phyloP scores from a whole-genome alignment of 257 asterid species.

The Penstemon barbatus region DNA sequence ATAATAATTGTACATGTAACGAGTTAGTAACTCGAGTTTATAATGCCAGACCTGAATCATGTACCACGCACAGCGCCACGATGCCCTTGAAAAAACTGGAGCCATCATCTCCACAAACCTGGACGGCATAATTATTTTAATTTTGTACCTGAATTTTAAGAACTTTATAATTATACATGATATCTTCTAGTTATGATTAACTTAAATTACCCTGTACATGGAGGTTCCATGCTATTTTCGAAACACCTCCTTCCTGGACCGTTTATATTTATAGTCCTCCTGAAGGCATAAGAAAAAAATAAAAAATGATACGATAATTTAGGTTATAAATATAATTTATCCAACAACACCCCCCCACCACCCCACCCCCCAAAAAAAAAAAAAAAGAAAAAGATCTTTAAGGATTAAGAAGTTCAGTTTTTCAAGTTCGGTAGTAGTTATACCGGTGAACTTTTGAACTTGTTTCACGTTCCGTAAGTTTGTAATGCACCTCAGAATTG shows the following conservation, averaged over 20 bases:
- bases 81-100: constrained; percentile 68
- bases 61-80: constrained; percentile 80
- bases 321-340: background rate
- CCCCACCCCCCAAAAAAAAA: too few species aligned
- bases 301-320: background rate
- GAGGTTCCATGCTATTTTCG: constrained; percentile 55
- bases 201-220: constrained; percentile 63
- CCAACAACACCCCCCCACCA: background rate
- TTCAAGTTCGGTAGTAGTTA: too few species aligned
- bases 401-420: too few species aligned
- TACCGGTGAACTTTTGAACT: constrained; percentile 67
- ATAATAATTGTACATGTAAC: background rate
- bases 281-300: constrained; percentile 25
- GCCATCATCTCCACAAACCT: constrained; percentile 91
- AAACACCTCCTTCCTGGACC: constrained; percentile 57
- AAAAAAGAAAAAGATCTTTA: background rate
- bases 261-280: constrained; percentile 44
- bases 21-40: background rate
- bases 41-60: constrained; percentile 64
- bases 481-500: constrained; percentile 61
- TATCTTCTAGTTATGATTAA: background rate
- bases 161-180: too few species aligned
- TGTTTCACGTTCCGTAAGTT: constrained; percentile 49
- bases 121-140: background rate
- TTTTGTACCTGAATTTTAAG: too few species aligned